These are phyloP conservation scores for Suillus hirtellus DNA, from an alignment of 768 basidiomycete species.

Conservation along the genomic window DNA sequence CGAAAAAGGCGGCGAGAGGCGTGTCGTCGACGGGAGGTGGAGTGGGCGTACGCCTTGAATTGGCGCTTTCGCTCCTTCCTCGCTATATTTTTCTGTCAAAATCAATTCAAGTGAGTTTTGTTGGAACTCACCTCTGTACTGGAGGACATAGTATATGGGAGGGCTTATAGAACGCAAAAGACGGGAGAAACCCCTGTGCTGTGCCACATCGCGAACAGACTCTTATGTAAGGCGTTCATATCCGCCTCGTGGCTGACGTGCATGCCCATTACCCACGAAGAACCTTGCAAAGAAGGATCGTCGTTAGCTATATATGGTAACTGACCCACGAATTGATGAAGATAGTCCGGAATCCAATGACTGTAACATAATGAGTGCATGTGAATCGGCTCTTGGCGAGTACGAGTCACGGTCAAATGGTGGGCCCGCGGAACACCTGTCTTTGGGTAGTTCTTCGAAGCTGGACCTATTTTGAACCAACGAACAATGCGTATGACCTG, in stretches of 20 bases:
- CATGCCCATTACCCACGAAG: slow-evolving; percentile 1
- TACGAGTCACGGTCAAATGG: not conserved
- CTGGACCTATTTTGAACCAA: not conserved
- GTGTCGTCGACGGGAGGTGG: not conserved
- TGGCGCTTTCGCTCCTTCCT: not conserved
- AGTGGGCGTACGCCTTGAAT: slow-evolving; percentile 1
- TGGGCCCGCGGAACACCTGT: slow-evolving; percentile 2
- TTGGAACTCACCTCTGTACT: not conserved
- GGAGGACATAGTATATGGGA: not conserved
- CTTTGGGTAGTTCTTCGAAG: not conserved
- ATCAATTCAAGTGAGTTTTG: no score
- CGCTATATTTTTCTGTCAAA: not conserved
- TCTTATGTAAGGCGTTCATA: not conserved
- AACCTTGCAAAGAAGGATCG: not conserved
- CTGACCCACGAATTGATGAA: not conserved
- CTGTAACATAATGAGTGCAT: not conserved
- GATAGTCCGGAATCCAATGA: not conserved
- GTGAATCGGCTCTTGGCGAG: not conserved
- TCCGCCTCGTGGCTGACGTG: not conserved
- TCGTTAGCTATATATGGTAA: not conserved
- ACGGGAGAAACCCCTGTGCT: slow-evolving; percentile 1
- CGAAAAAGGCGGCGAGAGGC: slow-evolving; percentile 8
- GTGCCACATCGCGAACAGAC: not conserved
- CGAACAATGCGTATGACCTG: not conserved
- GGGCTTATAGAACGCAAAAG: not conserved